These are phyloP conservation scores for Salvia rosmarinus DNA, from an alignment of 257 asterid genomes.

Conservation along the genomic window DNA sequence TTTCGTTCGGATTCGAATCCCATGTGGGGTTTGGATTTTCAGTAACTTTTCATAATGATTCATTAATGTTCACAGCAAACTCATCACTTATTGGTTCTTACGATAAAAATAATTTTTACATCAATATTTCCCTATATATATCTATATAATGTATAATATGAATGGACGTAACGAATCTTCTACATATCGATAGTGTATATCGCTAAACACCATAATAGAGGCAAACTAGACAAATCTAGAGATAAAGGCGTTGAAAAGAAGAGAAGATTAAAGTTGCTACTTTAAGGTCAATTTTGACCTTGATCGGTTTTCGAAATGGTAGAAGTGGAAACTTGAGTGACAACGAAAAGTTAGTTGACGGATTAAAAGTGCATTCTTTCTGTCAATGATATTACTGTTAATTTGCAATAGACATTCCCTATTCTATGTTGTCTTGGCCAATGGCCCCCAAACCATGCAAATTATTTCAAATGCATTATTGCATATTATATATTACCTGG, in stretches of 20 bases:
- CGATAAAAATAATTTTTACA: no score
- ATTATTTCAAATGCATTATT: not conserved
- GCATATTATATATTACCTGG: not conserved
- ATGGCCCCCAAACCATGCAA: not conserved
- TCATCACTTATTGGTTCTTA: no score
- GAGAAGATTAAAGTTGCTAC: not conserved
- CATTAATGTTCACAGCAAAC: no score
- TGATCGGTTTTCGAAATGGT: not conserved
- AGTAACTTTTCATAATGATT: no score
- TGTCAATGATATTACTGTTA: not conserved
- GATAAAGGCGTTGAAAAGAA: not conserved
- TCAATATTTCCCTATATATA: no score
- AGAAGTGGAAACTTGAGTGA: conserved; percentile 4
- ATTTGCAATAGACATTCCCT: not conserved
- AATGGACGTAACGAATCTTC: no score
- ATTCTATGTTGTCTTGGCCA: not conserved
- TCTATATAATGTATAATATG: no score
- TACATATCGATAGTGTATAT: no score
- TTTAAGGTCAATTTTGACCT: conserved; percentile 30
- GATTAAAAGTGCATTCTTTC: not conserved
- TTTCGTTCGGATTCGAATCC: no score
- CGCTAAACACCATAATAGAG: not conserved
- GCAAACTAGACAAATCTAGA: not conserved
- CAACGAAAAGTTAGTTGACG: not conserved
- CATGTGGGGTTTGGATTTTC: no score